Evolutionary conservation across 225 moss, liverwort and hornwort species (phyloP), one percentile per base, ranked within the genome.

Genomic region (Climacium dendroides): DNA sequence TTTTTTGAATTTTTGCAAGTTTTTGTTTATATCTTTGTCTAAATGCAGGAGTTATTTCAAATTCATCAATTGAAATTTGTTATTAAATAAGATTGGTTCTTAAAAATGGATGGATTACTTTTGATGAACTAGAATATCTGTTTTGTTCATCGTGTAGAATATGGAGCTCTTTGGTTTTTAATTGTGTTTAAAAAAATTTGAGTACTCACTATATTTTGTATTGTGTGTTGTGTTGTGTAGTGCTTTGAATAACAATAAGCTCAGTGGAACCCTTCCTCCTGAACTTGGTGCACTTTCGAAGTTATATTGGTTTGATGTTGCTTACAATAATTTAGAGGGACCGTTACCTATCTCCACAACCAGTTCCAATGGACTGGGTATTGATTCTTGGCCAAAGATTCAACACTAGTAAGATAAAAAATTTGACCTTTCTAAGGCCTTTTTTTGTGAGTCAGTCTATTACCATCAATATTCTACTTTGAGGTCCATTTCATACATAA

Each of bases 301-400:
- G 41, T 30, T 94, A 37, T 23, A 15, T 20, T 94, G 94, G 94
- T 91, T 94, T 45, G 94, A 94, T 66, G 84, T 94, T 32, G 92
- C 91, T 28, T 91, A 87, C 89, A 94, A 94, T 60, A 34, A n/a
- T 29, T 85, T 94, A 41, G 1, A 4, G 19, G 91, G 94, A 32
- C 5, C 81, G 45, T 78, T 94, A 61, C 94, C 94, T 25, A 88
- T 93, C 28, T 94, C 96, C 11, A 82, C 92, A 55, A 86, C 45
- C 62, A 93, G 74, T 39, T 2, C 37, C 65, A 82, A 84, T 67
- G 54, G 80, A 2, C 15, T 94, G 48, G 97, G 97, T 62, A 86
- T 98, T 48, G 96, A 98, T 45, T 89, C 50, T 26, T 86, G 94
- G 86, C 88, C 88, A 29, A 25, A 6, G 10, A 89, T 92, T 60